Conservation (phyloP, 2,329 filamentous ascomycete genomes). For the Cladorrhinum sp. region DNA sequence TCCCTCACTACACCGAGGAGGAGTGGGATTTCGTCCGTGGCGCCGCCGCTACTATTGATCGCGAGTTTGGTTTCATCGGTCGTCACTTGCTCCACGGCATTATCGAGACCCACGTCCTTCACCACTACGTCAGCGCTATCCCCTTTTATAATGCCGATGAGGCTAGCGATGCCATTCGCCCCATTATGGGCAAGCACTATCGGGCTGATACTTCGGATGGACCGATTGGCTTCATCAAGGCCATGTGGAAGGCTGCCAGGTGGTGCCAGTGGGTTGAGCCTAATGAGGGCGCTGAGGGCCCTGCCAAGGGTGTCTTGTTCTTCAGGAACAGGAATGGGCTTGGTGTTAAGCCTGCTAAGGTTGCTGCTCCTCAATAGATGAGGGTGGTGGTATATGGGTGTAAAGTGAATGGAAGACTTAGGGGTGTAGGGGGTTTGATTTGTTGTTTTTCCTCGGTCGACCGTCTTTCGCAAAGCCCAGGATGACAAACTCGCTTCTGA, state of each 20-base stretch:
- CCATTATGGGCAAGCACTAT: constrained; percentile 94
- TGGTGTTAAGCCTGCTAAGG: constrained; percentile 52
- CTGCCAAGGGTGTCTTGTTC: constrained; percentile 83
- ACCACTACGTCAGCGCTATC: constrained; percentile 95
- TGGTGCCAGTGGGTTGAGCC: constrained; percentile 98
- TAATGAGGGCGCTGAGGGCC: constrained; percentile 72
- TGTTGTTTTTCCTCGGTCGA: too few species aligned
- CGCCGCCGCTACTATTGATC: constrained; percentile 92
- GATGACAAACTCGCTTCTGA: background rate
- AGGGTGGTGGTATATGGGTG: background rate
- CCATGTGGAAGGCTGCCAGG: constrained; percentile 76
- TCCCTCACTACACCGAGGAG: constrained; percentile 84
- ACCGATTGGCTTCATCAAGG: constrained; percentile 75
- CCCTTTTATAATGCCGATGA: constrained; percentile 97
- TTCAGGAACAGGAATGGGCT: constrained; percentile 92
- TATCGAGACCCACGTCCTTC: constrained; percentile 94
- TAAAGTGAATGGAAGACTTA: background rate
- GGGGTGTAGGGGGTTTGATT: background rate
- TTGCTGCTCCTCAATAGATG: constrained; percentile 9
- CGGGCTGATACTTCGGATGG: constrained; percentile 77
- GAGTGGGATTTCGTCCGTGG: constrained; percentile 93
- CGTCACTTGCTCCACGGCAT: constrained; percentile 90
- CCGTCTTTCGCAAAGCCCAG: background rate
- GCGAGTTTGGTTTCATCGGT: constrained; percentile 94
- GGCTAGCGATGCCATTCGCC: constrained; percentile 89